A percentile compares a stretch with the other conserved stretches of the same genome.
These are phyloP conservation scores for Apiotrichum gamsii DNA, from an alignment of 1,284 basidiomycete species.

Conservation along the genomic window DNA sequence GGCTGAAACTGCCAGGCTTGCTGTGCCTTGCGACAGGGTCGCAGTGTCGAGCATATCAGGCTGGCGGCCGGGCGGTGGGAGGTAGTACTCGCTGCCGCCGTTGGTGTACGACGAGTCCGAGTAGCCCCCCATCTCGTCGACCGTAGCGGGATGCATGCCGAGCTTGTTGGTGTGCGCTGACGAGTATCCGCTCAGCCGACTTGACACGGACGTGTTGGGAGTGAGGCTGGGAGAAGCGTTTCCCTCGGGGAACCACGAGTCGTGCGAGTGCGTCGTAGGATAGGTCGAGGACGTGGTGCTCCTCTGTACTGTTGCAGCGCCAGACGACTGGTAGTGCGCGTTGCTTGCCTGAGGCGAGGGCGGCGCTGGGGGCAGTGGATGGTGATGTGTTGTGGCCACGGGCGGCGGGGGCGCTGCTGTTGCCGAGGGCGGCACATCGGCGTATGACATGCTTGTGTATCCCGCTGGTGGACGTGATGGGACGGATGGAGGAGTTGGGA, in stretches of 20 bases:
- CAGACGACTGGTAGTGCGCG: neutral
- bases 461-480: neutral
- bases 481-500: neutral
- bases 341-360: too few relatives aligned
- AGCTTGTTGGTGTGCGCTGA: too few relatives aligned
- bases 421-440: neutral
- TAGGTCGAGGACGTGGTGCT: neutral
- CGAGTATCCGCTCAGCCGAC: neutral
- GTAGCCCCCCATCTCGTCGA: too few relatives aligned
- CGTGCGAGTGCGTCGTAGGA: neutral
- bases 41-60: too few relatives aligned
- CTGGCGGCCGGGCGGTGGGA: too few relatives aligned
- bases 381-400: too few relatives aligned
- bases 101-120: too few relatives aligned
- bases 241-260: constrained; percentile 4
- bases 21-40: too few relatives aligned
- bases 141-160: too few relatives aligned
- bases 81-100: too few relatives aligned
- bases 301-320: neutral
- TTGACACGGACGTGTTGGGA: neutral
- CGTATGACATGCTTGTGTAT: neutral
- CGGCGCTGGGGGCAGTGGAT: neutral
- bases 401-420: neutral
- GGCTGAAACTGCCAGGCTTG: too few relatives aligned
- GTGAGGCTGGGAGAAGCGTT: neutral